Conservation (phyloP, 2,329 filamentous ascomycete species). For the Exophiala alcalophila region DNA sequence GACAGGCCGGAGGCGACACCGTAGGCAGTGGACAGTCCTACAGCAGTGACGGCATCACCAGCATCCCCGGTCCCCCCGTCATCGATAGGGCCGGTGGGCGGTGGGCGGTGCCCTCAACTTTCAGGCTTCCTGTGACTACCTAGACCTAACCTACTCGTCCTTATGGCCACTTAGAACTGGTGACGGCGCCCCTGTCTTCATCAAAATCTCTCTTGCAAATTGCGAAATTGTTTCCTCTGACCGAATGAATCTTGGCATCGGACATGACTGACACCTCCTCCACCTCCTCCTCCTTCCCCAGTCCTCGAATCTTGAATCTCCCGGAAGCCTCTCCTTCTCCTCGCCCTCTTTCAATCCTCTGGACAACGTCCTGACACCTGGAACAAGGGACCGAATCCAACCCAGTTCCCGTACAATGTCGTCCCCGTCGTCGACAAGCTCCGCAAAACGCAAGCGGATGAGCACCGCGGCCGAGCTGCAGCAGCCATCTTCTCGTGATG, state of each 20-base stretch:
- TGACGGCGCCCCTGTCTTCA: too few relatives aligned
- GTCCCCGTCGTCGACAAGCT: slow-evolving; percentile 55
- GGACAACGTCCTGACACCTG: slow-evolving; percentile 1
- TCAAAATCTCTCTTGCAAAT: too few relatives aligned
- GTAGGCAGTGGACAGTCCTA: too few relatives aligned
- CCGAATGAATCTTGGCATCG: slow-evolving; percentile 10
- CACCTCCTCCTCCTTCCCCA: background rate
- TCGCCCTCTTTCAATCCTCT: slow-evolving; percentile 2
- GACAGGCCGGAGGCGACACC: too few relatives aligned
- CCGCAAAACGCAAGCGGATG: slow-evolving; percentile 78
- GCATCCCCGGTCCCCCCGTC: too few relatives aligned
- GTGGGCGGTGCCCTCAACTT: too few relatives aligned
- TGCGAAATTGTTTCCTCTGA: slow-evolving; percentile 15
- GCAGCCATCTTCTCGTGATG: slow-evolving; percentile 74
- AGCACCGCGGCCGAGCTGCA: slow-evolving; percentile 58
- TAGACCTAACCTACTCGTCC: too few relatives aligned
- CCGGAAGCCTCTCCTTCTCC: background rate
- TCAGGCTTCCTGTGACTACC: too few relatives aligned
- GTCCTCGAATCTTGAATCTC: too few relatives aligned
- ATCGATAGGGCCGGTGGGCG: too few relatives aligned
- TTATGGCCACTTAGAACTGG: too few relatives aligned
- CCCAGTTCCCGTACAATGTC: slow-evolving; percentile 47
- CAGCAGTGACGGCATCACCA: too few relatives aligned
- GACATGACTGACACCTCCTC: background rate
- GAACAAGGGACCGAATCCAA: background rate